Evolutionary conservation across 129 eudicot genomes (phyloP), one percentile per base, ranked within the genome.

Genomic region (Ambrosia trifida): DNA sequence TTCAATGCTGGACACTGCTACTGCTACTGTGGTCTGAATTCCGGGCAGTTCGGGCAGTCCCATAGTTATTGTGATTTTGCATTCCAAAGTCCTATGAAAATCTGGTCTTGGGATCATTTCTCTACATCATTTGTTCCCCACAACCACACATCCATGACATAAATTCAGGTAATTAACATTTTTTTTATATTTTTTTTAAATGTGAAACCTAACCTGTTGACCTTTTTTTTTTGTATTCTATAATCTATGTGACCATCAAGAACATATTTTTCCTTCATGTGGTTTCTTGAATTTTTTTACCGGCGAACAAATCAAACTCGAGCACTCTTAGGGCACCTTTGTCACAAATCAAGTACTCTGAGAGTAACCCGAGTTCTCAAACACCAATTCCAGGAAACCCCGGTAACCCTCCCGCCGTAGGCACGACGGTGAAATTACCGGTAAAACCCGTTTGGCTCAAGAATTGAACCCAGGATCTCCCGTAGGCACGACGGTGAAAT

Each of bases 121-220:
- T 24, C 45, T 51, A 43, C 59, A 78, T 78, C 47, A 32, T 64
- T 69, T 83, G 89, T 81, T 85, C 87, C 87, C 89, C 82, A 85
- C 64, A 81, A 76, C 71, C 83, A 83, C 87, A 88, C 86, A 83
- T 56, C 73, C 77, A 72, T 74, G 76, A 63, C 91, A 66, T 85
- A 61, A 61, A 78, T 88, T 79, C 87, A 88, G 96, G 96, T 88
- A 74, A 28, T 68, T n/a, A n/a, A n/a, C 66, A 9, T 38, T 9
- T 66, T 72, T 58, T 28, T 24, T 24, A 24, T 33, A 24, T 62
- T 32, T 5, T 9, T 35, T 16, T 47, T 66, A 28, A 43, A 16
- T 54, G 16, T 43, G 19, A 47, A 13, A 24, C 61, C 74, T 73
- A 73, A 35, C 47, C 20, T 51, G 66, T 74, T 73, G 79, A 74